Conservation (phyloP, 768 basidiomycete species). For the Kwoniella europaea region DNA sequence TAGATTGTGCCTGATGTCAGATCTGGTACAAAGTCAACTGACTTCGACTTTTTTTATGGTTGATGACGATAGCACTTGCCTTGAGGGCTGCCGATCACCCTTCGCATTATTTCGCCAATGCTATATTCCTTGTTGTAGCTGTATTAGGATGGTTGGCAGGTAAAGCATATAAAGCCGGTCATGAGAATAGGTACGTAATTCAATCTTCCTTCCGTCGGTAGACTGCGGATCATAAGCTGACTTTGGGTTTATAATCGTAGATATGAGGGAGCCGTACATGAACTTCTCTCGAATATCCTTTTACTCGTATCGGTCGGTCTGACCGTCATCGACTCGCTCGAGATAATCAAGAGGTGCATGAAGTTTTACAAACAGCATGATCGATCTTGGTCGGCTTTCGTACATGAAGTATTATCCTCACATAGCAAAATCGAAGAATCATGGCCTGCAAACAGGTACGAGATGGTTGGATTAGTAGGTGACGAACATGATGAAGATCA, state of each 20-base stretch:
- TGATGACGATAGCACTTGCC: conserved; percentile 62
- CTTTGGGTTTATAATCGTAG: conserved; percentile 29
- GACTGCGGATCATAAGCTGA: conserved; percentile 9
- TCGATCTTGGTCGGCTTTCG: conserved; percentile 34
- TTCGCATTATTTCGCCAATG: conserved; percentile 66
- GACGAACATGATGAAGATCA: conserved; percentile 20
- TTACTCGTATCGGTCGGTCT: conserved; percentile 63
- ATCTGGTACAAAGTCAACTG: too few species aligned
- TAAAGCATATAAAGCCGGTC: conserved; percentile 74
- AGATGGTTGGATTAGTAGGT: conserved; percentile 41
- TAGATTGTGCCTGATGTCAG: not conserved
- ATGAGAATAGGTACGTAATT: conserved; percentile 75
- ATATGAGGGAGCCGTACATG: conserved; percentile 65
- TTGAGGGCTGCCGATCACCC: conserved; percentile 78
- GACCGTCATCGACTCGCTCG: conserved; percentile 65
- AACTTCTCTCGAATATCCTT: conserved; percentile 68
- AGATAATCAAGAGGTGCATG: conserved; percentile 35
- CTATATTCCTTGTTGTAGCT: conserved; percentile 69
- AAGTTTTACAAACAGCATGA: conserved; percentile 23
- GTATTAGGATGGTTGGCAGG: conserved; percentile 72
- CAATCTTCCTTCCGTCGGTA: not conserved
- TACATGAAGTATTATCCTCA: conserved; percentile 17
- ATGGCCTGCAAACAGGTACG: conserved; percentile 34
- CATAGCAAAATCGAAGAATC: conserved; percentile 9
- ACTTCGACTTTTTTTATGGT: not conserved